Evolutionary conservation across 257 asterid species (phyloP).

Genomic region (Sherardia arvensis): DNA sequence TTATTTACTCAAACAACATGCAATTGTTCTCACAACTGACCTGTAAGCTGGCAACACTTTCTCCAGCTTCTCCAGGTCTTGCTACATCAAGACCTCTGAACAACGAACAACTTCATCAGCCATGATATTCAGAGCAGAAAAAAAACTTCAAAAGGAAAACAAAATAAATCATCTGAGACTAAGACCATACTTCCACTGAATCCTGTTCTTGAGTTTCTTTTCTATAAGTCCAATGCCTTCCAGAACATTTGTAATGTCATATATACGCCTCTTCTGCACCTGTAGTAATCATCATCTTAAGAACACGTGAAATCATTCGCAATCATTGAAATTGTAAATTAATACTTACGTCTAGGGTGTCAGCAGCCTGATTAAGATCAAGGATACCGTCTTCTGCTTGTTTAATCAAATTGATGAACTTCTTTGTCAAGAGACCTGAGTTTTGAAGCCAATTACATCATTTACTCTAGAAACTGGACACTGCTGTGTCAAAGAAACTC

Average conservation of each 20-base stretch:
- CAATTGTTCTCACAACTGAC: conserved; percentile 15
- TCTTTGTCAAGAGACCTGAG: conserved; percentile 87
- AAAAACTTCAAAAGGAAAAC: neutral
- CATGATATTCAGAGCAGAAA: conserved; percentile 6
- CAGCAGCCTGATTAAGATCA: conserved; percentile 94
- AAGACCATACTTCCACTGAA: conserved; percentile 88
- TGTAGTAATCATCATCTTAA: conserved; percentile 37
- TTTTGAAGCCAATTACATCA: conserved; percentile 1
- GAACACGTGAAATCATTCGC: conserved; percentile 9
- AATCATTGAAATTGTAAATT: conserved; percentile 14
- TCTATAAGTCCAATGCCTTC: conserved; percentile 98
- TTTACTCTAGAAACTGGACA: neutral
- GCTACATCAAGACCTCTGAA: conserved; percentile 78
- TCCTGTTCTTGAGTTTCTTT: conserved; percentile 90
- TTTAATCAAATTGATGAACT: conserved; percentile 80
- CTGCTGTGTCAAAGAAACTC: neutral
- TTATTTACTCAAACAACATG: neutral
- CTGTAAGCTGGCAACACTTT: conserved; percentile 66
- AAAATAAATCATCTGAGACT: conserved; percentile 11
- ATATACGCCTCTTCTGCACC: conserved; percentile 98
- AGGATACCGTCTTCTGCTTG: conserved; percentile 94
- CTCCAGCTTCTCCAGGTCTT: conserved; percentile 72
- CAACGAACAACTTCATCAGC: conserved; percentile 17
- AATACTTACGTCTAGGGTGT: conserved; percentile 66
- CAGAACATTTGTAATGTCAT: conserved; percentile 93